A percentile compares a stretch with the other conserved stretches of the same genome.
Evolutionary conservation across 768 basidiomycete species (phyloP).

Genomic region (Mycena rosella): DNA sequence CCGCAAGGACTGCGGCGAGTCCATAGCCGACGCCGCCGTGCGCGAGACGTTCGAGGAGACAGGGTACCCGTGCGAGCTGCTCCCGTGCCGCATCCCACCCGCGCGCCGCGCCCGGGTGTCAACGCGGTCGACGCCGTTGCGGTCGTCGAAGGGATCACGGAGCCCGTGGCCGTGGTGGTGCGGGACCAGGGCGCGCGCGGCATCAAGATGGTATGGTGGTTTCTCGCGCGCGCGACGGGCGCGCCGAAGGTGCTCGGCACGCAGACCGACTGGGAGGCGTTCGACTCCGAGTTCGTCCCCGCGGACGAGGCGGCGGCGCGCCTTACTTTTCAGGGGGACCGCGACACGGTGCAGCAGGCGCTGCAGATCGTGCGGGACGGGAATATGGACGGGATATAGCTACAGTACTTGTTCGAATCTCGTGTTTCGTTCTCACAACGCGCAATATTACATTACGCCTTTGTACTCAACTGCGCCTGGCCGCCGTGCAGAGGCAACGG

Average conservation of each 20-base stretch:
- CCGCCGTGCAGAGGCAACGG: constrained; percentile 23
- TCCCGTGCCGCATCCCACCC: constrained; percentile 65
- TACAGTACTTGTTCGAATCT: too few relatives aligned
- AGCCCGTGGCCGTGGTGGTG: constrained; percentile 51
- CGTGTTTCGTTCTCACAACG: too few relatives aligned
- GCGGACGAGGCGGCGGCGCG: constrained; percentile 49
- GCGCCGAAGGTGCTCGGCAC: constrained; percentile 54
- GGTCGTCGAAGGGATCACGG: constrained; percentile 38
- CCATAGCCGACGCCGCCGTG: constrained; percentile 62
- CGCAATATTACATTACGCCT: too few relatives aligned
- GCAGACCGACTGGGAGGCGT: constrained; percentile 58
- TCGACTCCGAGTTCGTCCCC: constrained; percentile 53
- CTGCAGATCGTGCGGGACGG: constrained; percentile 49
- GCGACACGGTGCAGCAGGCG: constrained; percentile 54
- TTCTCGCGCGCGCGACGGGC: constrained; percentile 51
- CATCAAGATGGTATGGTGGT: constrained; percentile 68
- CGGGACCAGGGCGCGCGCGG: constrained; percentile 41
- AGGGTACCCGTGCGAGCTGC: constrained; percentile 65
- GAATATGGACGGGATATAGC: constrained; percentile 10
- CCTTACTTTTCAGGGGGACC: constrained; percentile 54
- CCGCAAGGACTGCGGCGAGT: constrained; percentile 69
- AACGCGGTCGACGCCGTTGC: constrained; percentile 44
- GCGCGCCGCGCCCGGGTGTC: constrained; percentile 65
- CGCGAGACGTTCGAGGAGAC: constrained; percentile 79
- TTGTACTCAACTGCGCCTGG: background rate